Base-by-base conservation (phyloP, 2,329 filamentous ascomycete genomes). In the Bretziella fagacearum region DNA sequence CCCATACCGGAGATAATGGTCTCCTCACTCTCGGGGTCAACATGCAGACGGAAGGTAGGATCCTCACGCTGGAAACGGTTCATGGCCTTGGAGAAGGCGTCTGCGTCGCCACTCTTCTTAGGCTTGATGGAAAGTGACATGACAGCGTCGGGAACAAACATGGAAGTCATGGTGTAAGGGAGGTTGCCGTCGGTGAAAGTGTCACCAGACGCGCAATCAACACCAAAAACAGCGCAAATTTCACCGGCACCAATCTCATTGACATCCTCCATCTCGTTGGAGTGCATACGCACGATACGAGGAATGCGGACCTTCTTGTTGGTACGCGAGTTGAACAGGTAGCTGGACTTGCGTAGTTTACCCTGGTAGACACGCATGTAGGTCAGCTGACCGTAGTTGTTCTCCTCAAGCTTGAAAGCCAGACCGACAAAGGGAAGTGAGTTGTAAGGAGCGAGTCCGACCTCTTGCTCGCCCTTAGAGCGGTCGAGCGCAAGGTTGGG, bases 1-100 rank as follows among this genome's bases (percentile, higher is more conserved):
- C 91, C 91, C 91, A 98, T 98, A 51, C 91, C 91, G 35, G 84
- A 93, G 59, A 98, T 96, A 59, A 98, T 93, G 41, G 89, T 96
- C 68, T 98, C 85, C 59, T 93, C 82, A 53, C 81, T 89, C 66
- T 98, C 91, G 13, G 76, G 65, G 59, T 98, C 91, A 56, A 94
- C 86, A 56, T 85, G 81, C 30, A 98, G 84, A 46, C 91, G 79
- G 76, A 98, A 98, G 10, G 91, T 98, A 3, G 91, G 91, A 58
- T 98, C 91, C 65, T 98, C 91, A 53, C 91, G 82, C 65, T 95
- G 89, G 74, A 98, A 98, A 55, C 91, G 84, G 62, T 89, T 91
- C 79, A 98, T 96, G 55, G 91, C 91, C 68, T 98, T 98, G 59
- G 81, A 87, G 72, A 98, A 98, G 68, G 93, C 91, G 60, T 84